Conservation (phyloP, 495 filamentous ascomycete species). For the Copromyces sp. region DNA sequence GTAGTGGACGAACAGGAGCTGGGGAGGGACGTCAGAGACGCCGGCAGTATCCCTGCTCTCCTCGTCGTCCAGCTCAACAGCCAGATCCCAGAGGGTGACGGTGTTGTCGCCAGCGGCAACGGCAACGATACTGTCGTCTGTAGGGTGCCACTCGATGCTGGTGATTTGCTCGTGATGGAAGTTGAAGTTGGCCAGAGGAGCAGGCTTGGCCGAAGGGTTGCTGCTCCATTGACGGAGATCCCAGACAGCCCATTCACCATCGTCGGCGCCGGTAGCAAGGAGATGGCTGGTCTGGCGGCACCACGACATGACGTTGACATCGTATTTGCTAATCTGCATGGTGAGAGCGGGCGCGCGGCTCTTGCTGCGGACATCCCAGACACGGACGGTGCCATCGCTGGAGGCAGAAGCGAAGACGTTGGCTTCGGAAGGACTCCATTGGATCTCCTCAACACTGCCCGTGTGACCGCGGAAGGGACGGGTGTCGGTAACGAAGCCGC, state of each 20-base stretch:
- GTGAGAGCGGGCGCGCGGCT: conserved; percentile 73
- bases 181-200: conserved; percentile 76
- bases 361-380: conserved; percentile 91
- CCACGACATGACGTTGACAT: conserved; percentile 97
- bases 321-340: conserved; percentile 69
- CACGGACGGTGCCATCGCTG: conserved; percentile 85
- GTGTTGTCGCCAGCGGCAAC: conserved; percentile 91
- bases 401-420: conserved; percentile 90
- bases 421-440: conserved; percentile 87
- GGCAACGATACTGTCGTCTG: conserved; percentile 86
- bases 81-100: conserved; percentile 91
- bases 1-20: conserved; percentile 93
- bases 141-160: conserved; percentile 93
- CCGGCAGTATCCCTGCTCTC: conserved; percentile 83
- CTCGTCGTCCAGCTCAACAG: conserved; percentile 93
- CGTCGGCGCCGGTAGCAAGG: conserved; percentile 85
- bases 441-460: conserved; percentile 83
- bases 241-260: conserved; percentile 93
- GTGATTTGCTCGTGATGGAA: conserved; percentile 97
- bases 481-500: conserved; percentile 75
- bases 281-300: conserved; percentile 76
- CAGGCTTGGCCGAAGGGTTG: conserved; percentile 55
- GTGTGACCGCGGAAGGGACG: conserved; percentile 73
- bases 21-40: conserved; percentile 82
- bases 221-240: conserved; percentile 73